Evolutionary conservation across 257 asterid species (phyloP), one percentile per base, ranked within the genome.

Genomic region (Fraxinus cuspidata): DNA sequence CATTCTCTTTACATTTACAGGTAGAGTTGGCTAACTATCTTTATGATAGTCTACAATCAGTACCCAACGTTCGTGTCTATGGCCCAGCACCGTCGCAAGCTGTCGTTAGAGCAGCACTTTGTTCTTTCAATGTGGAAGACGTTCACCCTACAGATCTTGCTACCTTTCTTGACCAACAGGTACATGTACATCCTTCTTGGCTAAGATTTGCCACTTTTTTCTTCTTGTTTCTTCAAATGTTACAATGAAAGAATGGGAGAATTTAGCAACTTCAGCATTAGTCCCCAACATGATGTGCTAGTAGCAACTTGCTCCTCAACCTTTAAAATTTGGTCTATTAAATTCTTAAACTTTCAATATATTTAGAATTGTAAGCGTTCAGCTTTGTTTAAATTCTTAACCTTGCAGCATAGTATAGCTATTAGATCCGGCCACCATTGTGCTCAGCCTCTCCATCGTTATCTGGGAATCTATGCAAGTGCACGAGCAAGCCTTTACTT

Each of bases 361-460:
- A 2, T 47, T 16, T 47, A 47, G 4, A 47, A 3, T 47, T 0
- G 58, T 42, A 42, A 0, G 1, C 0, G 51, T 1, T 42, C 49
- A 12, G 51, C 51, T 1, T 42, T 42, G 51, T 11, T 42, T 42
- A 42, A 42, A 71, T 28, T 74, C 31, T 28, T 15, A 0, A 29
- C 38, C 74, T 77, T 74, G 66, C 98, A 95, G 97, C 97, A 95
- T 51, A 88, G 96, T 29, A 87, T 95, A 21, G 99, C 97, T 25
- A 83, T 95, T 74, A 88, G 99, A 84, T 91, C 99, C 7, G 98
- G 99, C 2, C 99, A 93, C 81, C 98, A 95, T 74, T 95, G 99
- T 37, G 99, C 99, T 28, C 98, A 93, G 83, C 98, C 97, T 69
- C 96, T 95, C 44, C 98, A 95, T 79, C 90, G 90, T 15, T 82